Evolutionary conservation across 2,329 filamentous ascomycete species (phyloP).

Genomic region (Pyrenochaeta sp.): DNA sequence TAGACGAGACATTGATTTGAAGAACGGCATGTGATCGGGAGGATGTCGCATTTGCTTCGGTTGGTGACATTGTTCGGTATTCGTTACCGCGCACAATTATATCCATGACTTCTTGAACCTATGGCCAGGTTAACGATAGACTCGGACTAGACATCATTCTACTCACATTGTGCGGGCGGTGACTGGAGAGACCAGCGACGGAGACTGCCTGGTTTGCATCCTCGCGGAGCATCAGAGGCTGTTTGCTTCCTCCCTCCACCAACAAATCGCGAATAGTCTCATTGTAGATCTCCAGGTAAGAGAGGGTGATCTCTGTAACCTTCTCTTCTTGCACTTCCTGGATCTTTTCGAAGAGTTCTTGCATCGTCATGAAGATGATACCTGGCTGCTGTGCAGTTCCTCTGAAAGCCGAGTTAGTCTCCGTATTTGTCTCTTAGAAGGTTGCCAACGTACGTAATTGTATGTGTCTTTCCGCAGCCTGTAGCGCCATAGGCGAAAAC

Average conservation of each 20-base stretch:
- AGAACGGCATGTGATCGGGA: constrained; percentile 96
- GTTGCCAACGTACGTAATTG: constrained; percentile 65
- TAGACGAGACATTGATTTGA: constrained; percentile 94
- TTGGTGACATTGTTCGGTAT: constrained; percentile 93
- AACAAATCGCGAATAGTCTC: constrained; percentile 96
- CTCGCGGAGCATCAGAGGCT: constrained; percentile 88
- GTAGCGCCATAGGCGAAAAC: constrained; percentile 98
- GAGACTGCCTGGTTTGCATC: constrained; percentile 93
- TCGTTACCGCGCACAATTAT: constrained; percentile 97
- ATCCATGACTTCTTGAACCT: constrained; percentile 91
- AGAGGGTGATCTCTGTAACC: constrained; percentile 86
- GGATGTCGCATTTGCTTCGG: constrained; percentile 95
- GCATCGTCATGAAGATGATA: constrained; percentile 99
- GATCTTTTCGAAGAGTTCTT: constrained; percentile 97
- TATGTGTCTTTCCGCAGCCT: constrained; percentile 98
- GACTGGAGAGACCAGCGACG: constrained; percentile 87
- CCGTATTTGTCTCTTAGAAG: background rate
- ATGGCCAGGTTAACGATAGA: constrained; percentile 31
- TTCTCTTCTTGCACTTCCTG: constrained; percentile 86
- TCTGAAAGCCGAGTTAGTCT: constrained; percentile 36
- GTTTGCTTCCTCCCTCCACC: constrained; percentile 82
- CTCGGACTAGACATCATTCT: too few relatives aligned
- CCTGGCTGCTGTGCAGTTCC: constrained; percentile 91
- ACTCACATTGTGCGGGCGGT: constrained; percentile 82
- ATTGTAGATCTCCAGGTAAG: constrained; percentile 98